Evolutionary conservation across 768 basidiomycete genomes (phyloP), one percentile per base, ranked within the genome.

Genomic region (Leccinum variicolor): DNA sequence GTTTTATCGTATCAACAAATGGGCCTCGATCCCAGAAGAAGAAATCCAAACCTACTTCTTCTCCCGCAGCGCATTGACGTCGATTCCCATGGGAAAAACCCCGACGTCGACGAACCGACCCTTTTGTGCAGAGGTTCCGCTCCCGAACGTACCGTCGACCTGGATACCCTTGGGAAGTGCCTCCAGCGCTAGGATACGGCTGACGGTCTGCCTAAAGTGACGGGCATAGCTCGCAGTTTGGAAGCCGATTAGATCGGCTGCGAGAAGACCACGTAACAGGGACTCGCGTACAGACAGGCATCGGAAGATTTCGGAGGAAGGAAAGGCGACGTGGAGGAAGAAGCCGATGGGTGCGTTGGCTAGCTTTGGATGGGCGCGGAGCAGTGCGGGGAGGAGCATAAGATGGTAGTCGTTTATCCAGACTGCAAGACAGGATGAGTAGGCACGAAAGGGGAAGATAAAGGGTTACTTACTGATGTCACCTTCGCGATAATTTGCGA

Each of bases 371-470:
- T 80, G 61, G 26, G 85, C 79, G 51, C 95, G 87, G 28, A 98
- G 82, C 74, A 98, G 85, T 45, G 82, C 80, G 1, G 96, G 96
- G 9, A 97, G 84, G 50, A 98, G 86, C 79, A 97, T 89, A 50
- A 98, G 86, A 68, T 99, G 96, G 73, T 98, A 99, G 76, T 98
- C 96, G 73, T 99, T 94, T 3, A 92, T 81, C 87, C 87, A 90
- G 64, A 91, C 80, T 81, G 17, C 7, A 21, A 53, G 3, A 36
- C 3, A 4, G 21, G 41, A 52, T 68, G 49, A 66, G 60, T 0
- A 23, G 21, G 31, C 6, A 47, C 26, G 54, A 39, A 45, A 57
- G 34, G 28, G 48, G 43, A 23, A 5, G 48, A 25, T 14, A 15
- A 50, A 23, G 33, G 25, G 23, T 6, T 6, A 63, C 68, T 13